These are phyloP conservation scores for Aureobasidium pullulans DNA, from an alignment of 2,329 filamentous ascomycete genomes.

Conservation along the genomic window DNA sequence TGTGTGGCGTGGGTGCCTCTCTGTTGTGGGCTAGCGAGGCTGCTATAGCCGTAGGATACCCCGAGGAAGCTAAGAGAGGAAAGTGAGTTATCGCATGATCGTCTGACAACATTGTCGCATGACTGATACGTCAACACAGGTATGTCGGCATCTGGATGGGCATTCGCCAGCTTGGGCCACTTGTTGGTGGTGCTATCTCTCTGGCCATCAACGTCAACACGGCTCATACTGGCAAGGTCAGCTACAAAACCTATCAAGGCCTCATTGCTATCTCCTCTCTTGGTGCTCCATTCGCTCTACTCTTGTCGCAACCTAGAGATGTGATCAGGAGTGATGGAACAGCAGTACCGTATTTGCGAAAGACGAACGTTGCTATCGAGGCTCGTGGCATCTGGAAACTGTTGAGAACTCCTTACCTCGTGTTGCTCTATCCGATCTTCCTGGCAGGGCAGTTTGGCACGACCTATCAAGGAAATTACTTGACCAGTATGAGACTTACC, in stretches of 20 bases:
- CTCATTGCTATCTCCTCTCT: slow-evolving; percentile 26
- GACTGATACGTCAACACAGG: not conserved
- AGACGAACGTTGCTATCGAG: slow-evolving; percentile 31
- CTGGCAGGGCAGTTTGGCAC: slow-evolving; percentile 35
- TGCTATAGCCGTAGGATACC: slow-evolving; percentile 8
- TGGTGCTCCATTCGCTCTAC: slow-evolving; percentile 30
- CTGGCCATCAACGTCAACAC: slow-evolving; percentile 14
- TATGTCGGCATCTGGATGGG: slow-evolving; percentile 11
- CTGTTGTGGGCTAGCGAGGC: slow-evolving; percentile 6
- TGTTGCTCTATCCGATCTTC: slow-evolving; percentile 36
- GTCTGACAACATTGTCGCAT: not conserved
- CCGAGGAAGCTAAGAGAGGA: not conserved
- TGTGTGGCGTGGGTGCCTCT: slow-evolving; percentile 3
- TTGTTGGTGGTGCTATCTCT: slow-evolving; percentile 7
- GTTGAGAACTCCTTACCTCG: slow-evolving; percentile 25
- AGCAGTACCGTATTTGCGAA: slow-evolving; percentile 28
- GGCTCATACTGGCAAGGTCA: slow-evolving; percentile 14
- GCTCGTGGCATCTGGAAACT: slow-evolving; percentile 31
- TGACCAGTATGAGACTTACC: slow-evolving; percentile 27
- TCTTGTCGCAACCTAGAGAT: slow-evolving; percentile 34
- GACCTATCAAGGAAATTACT: slow-evolving; percentile 42
- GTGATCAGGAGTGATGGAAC: slow-evolving; percentile 36
- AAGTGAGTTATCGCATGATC: not conserved
- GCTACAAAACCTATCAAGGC: slow-evolving; percentile 19
- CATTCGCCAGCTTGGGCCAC: slow-evolving; percentile 7